phyloP scores from a whole-genome alignment of 208 protist species.

The Tritrichomonas foetus region DNA sequence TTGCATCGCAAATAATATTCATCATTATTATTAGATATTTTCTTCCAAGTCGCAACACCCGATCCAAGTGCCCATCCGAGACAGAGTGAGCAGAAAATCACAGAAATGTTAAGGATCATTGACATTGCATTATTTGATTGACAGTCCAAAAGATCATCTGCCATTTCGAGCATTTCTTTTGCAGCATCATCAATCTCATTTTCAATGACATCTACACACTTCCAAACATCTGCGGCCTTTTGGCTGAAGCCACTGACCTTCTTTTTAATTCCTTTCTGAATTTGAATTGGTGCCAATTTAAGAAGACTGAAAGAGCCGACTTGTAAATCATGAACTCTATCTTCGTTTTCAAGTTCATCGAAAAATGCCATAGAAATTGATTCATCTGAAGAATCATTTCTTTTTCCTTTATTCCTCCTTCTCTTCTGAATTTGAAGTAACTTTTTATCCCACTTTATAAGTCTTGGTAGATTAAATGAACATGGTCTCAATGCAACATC shows the following conservation, averaged over 20 bases:
- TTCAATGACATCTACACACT: not conserved
- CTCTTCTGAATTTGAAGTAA: not conserved
- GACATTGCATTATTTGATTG: not conserved
- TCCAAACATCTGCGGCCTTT: not conserved
- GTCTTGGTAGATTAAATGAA: not conserved
- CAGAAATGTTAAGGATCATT: not conserved
- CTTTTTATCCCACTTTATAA: not conserved
- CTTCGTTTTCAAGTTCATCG: not conserved
- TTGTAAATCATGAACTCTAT: not conserved
- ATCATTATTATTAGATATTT: not conserved
- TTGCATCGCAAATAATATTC: too few species aligned
- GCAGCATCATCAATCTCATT: not conserved
- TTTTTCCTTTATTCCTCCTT: not conserved
- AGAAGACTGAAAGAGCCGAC: not conserved
- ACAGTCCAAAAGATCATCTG: not conserved
- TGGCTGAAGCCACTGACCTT: too few species aligned
- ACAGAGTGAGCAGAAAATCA: not conserved
- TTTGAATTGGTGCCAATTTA: not conserved
- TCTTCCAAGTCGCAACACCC: not conserved
- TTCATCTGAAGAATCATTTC: not conserved
- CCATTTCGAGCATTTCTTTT: not conserved
- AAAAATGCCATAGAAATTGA: too few species aligned
- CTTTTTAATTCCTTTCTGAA: not conserved
- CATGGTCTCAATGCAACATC: not conserved
- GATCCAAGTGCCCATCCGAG: not conserved